These are phyloP conservation scores for Candolleomyces eurysporus DNA, from an alignment of 768 basidiomycete species.

Conservation along the genomic window DNA sequence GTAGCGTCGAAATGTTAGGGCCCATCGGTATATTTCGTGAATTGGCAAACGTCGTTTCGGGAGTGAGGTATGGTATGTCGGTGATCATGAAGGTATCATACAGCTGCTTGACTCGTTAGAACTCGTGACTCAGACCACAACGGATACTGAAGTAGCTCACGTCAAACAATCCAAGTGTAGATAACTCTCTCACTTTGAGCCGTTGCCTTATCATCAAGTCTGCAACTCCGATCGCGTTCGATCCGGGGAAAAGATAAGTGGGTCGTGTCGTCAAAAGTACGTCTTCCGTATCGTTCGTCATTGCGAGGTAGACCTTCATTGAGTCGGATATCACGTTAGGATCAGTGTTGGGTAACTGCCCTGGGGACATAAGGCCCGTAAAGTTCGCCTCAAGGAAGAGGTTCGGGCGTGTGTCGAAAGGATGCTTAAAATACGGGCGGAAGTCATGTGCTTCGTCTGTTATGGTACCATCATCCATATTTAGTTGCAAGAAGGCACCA, in stretches of 20 bases:
- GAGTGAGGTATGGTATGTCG: constrained; percentile 5
- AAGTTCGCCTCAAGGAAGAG: neutral
- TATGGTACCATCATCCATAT: too few relatives aligned
- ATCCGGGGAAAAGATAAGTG: constrained; percentile 15
- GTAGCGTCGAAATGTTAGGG: constrained; percentile 14
- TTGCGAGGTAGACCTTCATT: constrained; percentile 7
- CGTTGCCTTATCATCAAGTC: constrained; percentile 6
- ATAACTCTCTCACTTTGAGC: constrained; percentile 5
- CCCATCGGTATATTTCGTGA: neutral
- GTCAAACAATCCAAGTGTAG: constrained; percentile 15
- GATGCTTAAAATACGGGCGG: neutral
- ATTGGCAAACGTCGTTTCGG: constrained; percentile 5
- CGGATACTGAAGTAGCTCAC: constrained; percentile 2
- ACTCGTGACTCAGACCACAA: neutral
- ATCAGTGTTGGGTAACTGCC: neutral
- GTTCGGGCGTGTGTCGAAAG: neutral
- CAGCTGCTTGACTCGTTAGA: constrained; percentile 2
- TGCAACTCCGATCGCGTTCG: constrained; percentile 12
- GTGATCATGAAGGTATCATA: constrained; percentile 12
- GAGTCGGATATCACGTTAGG: neutral
- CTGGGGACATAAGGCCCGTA: neutral
- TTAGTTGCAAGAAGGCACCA: neutral
- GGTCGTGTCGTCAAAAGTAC: constrained; percentile 11
- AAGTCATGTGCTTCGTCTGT: neutral
- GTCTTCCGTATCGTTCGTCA: constrained; percentile 10